These are phyloP conservation scores for Leptodermis oblonga DNA, from an alignment of 257 asterid species.

Conservation along the genomic window DNA sequence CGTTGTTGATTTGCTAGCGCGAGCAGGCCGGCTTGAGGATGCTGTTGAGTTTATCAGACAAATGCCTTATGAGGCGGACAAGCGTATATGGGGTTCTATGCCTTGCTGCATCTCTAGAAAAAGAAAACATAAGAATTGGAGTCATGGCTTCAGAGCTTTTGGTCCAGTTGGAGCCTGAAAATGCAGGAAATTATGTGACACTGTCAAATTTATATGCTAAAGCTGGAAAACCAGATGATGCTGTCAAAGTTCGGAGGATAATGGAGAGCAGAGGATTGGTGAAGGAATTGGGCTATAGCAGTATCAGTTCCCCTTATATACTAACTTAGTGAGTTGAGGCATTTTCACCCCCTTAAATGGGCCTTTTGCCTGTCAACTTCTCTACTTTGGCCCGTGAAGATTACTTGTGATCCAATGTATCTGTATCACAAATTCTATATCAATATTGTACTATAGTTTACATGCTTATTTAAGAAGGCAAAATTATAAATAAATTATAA, in stretches of 20 bases:
- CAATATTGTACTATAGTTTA: no score
- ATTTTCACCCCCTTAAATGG: no score
- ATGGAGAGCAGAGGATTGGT: slow-evolving; percentile 37
- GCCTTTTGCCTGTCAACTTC: no score
- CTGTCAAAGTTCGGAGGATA: slow-evolving; percentile 19
- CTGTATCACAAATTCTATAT: no score
- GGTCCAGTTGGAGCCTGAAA: slow-evolving; percentile 36
- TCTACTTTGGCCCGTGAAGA: no score
- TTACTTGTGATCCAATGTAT: no score
- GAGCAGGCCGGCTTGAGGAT: slow-evolving; percentile 43
- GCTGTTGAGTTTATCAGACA: slow-evolving; percentile 25
- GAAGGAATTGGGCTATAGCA: slow-evolving; percentile 37
- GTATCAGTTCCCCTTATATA: no score
- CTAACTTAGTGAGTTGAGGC: no score
- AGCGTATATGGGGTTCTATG: slow-evolving; percentile 39
- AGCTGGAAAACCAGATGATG: slow-evolving; percentile 36
- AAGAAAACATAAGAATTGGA: slow-evolving; percentile 22
- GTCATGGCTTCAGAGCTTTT: slow-evolving; percentile 36
- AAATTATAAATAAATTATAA: no score
- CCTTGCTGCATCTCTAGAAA: slow-evolving; percentile 29
- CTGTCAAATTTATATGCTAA: slow-evolving; percentile 38
- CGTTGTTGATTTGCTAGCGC: slow-evolving; percentile 39
- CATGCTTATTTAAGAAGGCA: no score
- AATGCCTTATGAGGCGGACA: slow-evolving; percentile 29
- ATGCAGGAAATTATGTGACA: slow-evolving; percentile 45